Conservation (phyloP, 2,329 filamentous ascomycete species). For the Monilinia polystroma region DNA sequence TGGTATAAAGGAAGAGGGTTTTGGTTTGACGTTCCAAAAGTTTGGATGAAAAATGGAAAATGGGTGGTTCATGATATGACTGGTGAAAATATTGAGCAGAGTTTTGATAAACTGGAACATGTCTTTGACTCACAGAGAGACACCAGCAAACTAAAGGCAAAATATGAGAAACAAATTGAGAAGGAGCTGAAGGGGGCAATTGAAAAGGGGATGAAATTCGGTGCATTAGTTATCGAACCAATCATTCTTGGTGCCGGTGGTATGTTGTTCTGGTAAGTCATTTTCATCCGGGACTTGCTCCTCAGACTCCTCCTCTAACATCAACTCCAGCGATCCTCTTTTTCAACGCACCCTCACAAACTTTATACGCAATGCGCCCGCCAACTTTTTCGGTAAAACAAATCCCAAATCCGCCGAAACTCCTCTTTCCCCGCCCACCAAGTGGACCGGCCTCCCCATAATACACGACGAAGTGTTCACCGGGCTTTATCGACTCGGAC, state of each 20-base stretch:
- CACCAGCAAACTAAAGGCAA: conserved; percentile 45
- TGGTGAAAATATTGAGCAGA: conserved; percentile 26
- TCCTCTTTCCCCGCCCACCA: conserved; percentile 29
- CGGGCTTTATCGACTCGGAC: conserved; percentile 77
- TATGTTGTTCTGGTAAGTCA: conserved; percentile 72
- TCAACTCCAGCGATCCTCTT: conserved; percentile 64
- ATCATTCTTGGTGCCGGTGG: conserved; percentile 79
- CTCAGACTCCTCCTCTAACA: background rate
- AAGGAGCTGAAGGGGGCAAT: conserved; percentile 52
- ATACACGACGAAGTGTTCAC: conserved; percentile 89
- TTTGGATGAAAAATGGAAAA: conserved; percentile 62
- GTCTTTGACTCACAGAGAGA: conserved; percentile 61
- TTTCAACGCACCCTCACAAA: conserved; percentile 73
- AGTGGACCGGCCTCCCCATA: conserved; percentile 73
- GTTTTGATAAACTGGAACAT: conserved; percentile 47
- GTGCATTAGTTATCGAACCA: conserved; percentile 77
- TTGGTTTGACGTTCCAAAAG: conserved; percentile 78
- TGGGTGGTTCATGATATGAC: conserved; percentile 56
- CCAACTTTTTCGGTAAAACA: conserved; percentile 22
- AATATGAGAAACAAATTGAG: conserved; percentile 61
- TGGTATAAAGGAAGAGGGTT: conserved; percentile 79
- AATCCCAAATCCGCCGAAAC: background rate
- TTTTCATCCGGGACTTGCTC: conserved; percentile 7
- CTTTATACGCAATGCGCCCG: conserved; percentile 59
- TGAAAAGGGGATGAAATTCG: conserved; percentile 63